Base-by-base conservation (phyloP, 257 asterid species). In the Capsicum chinense region DNA sequence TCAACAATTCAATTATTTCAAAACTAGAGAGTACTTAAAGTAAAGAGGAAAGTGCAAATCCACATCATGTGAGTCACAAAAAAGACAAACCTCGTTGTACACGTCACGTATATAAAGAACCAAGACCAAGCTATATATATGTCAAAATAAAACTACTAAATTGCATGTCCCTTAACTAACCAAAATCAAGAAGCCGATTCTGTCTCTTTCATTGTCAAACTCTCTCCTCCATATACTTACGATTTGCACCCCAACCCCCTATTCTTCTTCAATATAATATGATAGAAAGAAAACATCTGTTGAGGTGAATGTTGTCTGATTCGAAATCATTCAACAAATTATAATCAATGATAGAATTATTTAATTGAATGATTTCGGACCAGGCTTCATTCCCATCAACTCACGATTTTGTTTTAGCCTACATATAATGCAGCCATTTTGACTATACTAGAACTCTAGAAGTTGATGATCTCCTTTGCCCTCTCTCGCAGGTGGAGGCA, bases 361-460 rank as follows among this genome's bases (percentile, higher is more conserved):
- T 26, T 26, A 35, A 37, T 13, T 13, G 92, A 92, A 87, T 89
- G 95, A 89, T 90, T 86, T 91, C 97, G 97, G 97, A 93, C 97
- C 97, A 93, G 97, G 97, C 97, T 93, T 91, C 93, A 91, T 91
- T 91, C 94, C 93, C 87, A 82, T 84, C 84, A 85, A 80, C 87
- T 58, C 79, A 60, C 21, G 52, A 12, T 16, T 83, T 76, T 86
- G 56, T 88, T 85, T n/a, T 0, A 19, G 5, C 17, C 2, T 47
- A 9, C 16, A 69, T 70, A 70, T 73, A 48, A 74, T 12, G 62
- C 47, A 76, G 13, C 3, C 8, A 48, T 0, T 74, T 52, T 21
- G 44, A 13, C 44, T 50, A 9, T n/a, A 26, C 33, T 26, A 26
- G 33, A 26, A 26, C 33, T 26, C 33, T 26, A 26, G 33, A 26